These are phyloP conservation scores for Plasmodium vinckei DNA, from an alignment of 169 alveolate species.

Conservation along the genomic window DNA sequence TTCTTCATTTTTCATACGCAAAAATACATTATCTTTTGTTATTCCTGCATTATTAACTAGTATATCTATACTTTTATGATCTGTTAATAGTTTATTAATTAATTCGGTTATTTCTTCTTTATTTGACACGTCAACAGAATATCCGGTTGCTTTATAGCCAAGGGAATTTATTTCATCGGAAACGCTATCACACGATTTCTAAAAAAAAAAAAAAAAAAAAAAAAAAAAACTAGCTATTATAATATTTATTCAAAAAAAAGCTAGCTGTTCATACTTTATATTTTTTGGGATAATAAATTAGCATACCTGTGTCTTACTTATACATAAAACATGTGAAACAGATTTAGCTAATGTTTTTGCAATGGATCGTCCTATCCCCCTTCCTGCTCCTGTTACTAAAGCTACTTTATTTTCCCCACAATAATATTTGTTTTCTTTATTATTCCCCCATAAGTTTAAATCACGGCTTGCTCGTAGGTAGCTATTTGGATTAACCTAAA, in stretches of 20 bases:
- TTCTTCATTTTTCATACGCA: conserved; percentile 90
- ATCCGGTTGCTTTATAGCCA: conserved; percentile 75
- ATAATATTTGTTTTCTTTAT: conserved; percentile 50
- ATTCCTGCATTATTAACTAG: conserved; percentile 94
- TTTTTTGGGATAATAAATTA: neutral
- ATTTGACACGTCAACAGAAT: conserved; percentile 80
- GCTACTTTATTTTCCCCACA: conserved; percentile 79
- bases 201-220: conserved; percentile 1
- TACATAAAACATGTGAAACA: conserved; percentile 78
- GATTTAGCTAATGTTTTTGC: conserved; percentile 79
- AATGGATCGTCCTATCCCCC: conserved; percentile 81
- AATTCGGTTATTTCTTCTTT: conserved; percentile 70
- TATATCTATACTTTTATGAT: conserved; percentile 88
- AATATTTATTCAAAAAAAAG: neutral
- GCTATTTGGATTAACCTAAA: conserved; percentile 27
- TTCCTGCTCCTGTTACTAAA: conserved; percentile 82
- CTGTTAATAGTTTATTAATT: conserved; percentile 58
- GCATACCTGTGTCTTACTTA: conserved; percentile 77
- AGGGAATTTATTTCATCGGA: conserved; percentile 72
- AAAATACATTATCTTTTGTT: conserved; percentile 88
- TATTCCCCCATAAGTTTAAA: conserved; percentile 3
- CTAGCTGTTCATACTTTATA: too few species aligned
- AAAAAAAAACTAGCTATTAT: neutral
- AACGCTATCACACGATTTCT: conserved; percentile 81
- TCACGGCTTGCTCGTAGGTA: neutral